Percentiles rank a stretch among this genome's conserved stretches.
phyloP scores from a whole-genome alignment of 2,329 filamentous ascomycete species.

The Colletotrichum navitas region DNA sequence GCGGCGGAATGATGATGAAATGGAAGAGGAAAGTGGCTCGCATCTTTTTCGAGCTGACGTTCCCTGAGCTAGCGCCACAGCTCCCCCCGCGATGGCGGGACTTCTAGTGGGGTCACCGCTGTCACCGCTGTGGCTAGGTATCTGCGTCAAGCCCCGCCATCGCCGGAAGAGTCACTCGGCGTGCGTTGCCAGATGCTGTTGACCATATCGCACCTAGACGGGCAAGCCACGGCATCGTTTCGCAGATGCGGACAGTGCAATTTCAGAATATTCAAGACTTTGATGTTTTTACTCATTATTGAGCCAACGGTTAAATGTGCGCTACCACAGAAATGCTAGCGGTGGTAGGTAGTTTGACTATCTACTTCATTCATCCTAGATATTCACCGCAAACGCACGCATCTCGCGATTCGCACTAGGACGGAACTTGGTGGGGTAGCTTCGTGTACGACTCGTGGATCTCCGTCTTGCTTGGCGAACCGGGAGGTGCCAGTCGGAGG shows the following conservation, averaged over 20 bases:
- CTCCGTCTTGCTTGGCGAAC: not conserved
- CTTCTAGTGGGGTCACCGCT: slow-evolving; percentile 4
- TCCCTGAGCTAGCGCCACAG: slow-evolving; percentile 32
- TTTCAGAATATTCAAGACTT: not conserved
- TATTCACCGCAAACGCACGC: too few relatives aligned
- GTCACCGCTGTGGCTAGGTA: slow-evolving; percentile 11
- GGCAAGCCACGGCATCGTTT: not conserved
- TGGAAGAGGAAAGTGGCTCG: slow-evolving; percentile 11
- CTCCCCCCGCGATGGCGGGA: slow-evolving; percentile 17
- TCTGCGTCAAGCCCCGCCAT: slow-evolving; percentile 4
- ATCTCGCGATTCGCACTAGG: too few relatives aligned
- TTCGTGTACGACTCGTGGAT: too few relatives aligned
- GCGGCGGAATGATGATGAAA: slow-evolving; percentile 8
- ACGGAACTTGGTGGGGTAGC: too few relatives aligned
- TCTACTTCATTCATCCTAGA: too few relatives aligned
- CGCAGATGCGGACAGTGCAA: not conserved
- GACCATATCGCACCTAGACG: not conserved
- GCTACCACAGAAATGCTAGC: not conserved
- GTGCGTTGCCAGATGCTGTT: not conserved
- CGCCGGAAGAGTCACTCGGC: slow-evolving; percentile 31
- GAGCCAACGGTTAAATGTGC: not conserved
- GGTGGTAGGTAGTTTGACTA: not conserved
- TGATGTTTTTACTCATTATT: not conserved
- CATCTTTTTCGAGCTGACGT: slow-evolving; percentile 1
- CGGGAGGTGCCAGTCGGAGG: slow-evolving; percentile 34